Conservation (phyloP, 108 stramenopile genomes). For the Conticribra weissflogii region DNA sequence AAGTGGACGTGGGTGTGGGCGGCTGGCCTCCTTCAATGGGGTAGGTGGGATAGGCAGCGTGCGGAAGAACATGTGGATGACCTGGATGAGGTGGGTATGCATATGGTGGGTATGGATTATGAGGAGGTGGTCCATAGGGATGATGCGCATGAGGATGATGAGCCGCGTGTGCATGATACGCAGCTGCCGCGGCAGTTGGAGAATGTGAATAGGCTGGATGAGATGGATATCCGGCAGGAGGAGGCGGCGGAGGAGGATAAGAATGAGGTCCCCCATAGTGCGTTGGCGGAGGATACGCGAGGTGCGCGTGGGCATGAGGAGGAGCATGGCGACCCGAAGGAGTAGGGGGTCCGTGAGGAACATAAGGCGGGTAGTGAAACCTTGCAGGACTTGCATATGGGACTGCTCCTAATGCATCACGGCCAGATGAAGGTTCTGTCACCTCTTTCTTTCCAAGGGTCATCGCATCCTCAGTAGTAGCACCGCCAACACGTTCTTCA, state of each 20-base stretch:
- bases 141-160: not conserved
- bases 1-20: conserved; percentile 5
- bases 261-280: too few relatives aligned
- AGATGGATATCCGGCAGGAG: too few relatives aligned
- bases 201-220: too few relatives aligned
- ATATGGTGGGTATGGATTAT: not conserved
- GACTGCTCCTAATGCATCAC: not conserved
- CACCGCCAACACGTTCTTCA: conserved; percentile 39
- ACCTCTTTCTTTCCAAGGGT: too few relatives aligned
- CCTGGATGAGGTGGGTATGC: conserved; percentile 16
- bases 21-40: too few relatives aligned
- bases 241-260: too few relatives aligned
- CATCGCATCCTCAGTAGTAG: not conserved
- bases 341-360: conserved; percentile 1
- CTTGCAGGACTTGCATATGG: not conserved
- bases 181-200: not conserved
- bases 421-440: too few relatives aligned
- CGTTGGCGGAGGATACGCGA: too few relatives aligned
- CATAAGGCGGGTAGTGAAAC: not conserved
- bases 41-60: too few relatives aligned
- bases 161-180: not conserved
- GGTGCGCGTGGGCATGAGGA: not conserved
- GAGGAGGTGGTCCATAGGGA: not conserved
- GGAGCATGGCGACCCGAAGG: not conserved
- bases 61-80: too few relatives aligned